Percentiles rank a stretch among this genome's conserved stretches.
Conservation (phyloP, 331 rosid species). For the Acacia pycnantha region DNA sequence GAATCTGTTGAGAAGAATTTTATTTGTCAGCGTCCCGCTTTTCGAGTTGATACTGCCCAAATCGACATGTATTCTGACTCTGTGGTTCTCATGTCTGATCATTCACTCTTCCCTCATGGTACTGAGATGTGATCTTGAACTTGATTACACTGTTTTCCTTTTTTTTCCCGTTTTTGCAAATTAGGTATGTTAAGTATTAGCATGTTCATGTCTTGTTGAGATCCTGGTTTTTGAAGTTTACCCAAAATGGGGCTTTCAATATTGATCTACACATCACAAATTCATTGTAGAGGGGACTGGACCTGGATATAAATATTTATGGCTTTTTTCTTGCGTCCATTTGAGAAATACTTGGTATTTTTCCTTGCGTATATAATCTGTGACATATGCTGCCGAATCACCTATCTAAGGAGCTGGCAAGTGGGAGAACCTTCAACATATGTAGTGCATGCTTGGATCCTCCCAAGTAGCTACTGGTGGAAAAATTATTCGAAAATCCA, state of each 20-base stretch:
- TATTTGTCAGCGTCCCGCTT: slow-evolving; percentile 69
- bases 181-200: neutral
- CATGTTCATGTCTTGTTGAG: neutral
- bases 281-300: neutral
- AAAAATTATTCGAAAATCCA: neutral
- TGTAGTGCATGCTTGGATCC: neutral
- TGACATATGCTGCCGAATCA: slow-evolving; percentile 11
- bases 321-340: neutral
- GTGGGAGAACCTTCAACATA: slow-evolving; percentile 4
- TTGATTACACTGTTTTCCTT: slow-evolving; percentile 3
- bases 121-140: slow-evolving; percentile 23
- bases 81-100: slow-evolving; percentile 77
- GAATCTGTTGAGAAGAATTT: slow-evolving; percentile 57
- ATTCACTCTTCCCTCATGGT: slow-evolving; percentile 74
- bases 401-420: neutral
- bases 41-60: slow-evolving; percentile 75
- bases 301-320: neutral
- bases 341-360: neutral
- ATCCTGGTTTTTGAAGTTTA: neutral
- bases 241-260: neutral
- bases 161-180: neutral
- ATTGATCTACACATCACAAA: neutral
- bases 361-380: slow-evolving; percentile 2
- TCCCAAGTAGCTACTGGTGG: neutral
- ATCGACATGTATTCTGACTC: slow-evolving; percentile 53